Evolutionary conservation across 2,329 filamentous ascomycete species (phyloP), one percentile per base, ranked within the genome.

Genomic region (Fusarium palustre): DNA sequence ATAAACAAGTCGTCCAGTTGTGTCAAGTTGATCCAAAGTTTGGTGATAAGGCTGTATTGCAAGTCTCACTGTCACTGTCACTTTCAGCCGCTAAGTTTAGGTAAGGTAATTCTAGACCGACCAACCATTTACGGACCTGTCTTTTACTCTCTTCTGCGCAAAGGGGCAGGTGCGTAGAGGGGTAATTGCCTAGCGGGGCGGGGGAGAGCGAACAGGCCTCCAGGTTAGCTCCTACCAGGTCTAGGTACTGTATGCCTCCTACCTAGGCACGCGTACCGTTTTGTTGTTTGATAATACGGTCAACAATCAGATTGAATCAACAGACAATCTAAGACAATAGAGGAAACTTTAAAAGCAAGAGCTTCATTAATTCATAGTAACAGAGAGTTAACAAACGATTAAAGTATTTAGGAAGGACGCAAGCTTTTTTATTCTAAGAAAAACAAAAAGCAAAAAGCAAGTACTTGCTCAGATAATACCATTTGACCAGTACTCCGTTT

Each of bases 31-130:
- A 50, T 58, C 22, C 55, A 56, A 62, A 60, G 60, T 54, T 72
- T 74, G 57, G 70, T 73, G 73, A 68, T 74, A 73, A 75, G 73
- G 73, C 73, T 75, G 73, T 71, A 69, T 56, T 53, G 52, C 34
- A 52, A 67, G 53, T 66, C 64, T 67, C 52, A 67, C 64, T 66
- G 63, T 66, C 55, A 61, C 62, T 66, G 36, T 33, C 48, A 52
- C 61, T 57, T 42, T 31, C 49, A 56, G 56, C 43, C 56, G 25
- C 62, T 64, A 64, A 52, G 61, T 65, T 66, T 65, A 66, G 59
- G 61, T 65, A 46, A 65, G 59, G 54, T 66, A 46, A 65, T 70
- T 69, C 63, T 68, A 70, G 68, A 70, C 67, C 55, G 55, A 63
- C 28, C 41, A 64, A 70, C n/a, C n/a, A n/a, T n/a, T n/a, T n/a